Evolutionary conservation across 1,284 basidiomycete genomes (phyloP), one percentile per base, ranked within the genome.

Genomic region (Clitocybe nebularis): DNA sequence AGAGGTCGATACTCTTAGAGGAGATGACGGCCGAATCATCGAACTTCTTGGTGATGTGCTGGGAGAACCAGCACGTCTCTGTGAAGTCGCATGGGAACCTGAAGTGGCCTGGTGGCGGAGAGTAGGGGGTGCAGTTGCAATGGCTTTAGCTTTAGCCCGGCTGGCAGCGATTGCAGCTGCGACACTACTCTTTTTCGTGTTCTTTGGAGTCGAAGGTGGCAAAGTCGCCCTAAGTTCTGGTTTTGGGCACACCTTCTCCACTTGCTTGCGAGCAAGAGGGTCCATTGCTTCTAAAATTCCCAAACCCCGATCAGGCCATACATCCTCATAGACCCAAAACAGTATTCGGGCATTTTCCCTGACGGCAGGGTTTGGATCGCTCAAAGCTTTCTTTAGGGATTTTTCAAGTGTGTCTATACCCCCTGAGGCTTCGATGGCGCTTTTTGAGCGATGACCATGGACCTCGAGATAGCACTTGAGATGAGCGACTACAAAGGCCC

Each of bases 151-250:
- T 59, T 88, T 90, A 3, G 84, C 87, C 19, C 87, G 75, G 57
- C 83, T 89, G 10, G 87, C 87, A 33, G 88, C 87, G 56, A 90
- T 89, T 22, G 84, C 82, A 16, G 88, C 85, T 29, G 86, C 85
- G 43, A 90, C 69, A 50, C 84, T 89, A 40, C 74, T 77, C 63
- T 89, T 90, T 67, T 88, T 89, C 16, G 64, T 55, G 29, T 63
- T 58, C 35, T 74, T 74, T 8, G 80, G 74, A 9, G 77, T 75
- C 2, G 71, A 64, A 9, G 73, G 60, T 6, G 68, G 58, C 9
- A 76, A 49, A 32, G 53, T 60, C 2, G 61, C 59, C 3, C 73
- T 58, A 5, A 59, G 59, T 20, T 69, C 64, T 5, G 77, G 73
- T 52, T 78, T 69, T 0, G 90, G 87, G 54, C 87, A 86, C 0